Evolutionary conservation across 2,329 filamentous ascomycete species (phyloP).

Genomic region (Fusarium domesticum): DNA sequence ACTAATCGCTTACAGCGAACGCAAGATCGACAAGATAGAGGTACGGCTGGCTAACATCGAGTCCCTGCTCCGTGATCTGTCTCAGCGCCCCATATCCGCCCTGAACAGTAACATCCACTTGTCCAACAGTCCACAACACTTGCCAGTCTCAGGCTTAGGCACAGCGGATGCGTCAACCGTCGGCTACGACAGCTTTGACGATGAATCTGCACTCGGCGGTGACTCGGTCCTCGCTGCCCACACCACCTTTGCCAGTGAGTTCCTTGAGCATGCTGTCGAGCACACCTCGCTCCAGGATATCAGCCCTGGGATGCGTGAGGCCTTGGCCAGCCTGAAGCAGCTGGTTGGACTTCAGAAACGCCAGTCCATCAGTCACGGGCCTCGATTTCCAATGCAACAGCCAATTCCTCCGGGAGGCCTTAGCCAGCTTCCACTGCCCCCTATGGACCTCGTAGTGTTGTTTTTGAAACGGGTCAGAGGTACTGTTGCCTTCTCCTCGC

Average conservation of each 20-base stretch:
- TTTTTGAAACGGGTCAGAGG: slow-evolving; percentile 49
- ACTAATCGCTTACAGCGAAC: slow-evolving; percentile 40
- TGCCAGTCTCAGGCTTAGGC: slow-evolving; percentile 15
- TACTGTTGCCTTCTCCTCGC: slow-evolving; percentile 18
- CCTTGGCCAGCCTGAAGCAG: slow-evolving; percentile 49
- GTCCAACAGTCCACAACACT: slow-evolving; percentile 24
- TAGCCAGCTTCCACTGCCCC: slow-evolving; percentile 53
- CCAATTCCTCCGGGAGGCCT: slow-evolving; percentile 45
- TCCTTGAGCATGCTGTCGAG: slow-evolving; percentile 52
- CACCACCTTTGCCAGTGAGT: slow-evolving; percentile 53
- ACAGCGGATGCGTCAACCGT: slow-evolving; percentile 32
- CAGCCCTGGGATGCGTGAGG: slow-evolving; percentile 51
- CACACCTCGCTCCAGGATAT: slow-evolving; percentile 45
- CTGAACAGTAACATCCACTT: slow-evolving; percentile 22
- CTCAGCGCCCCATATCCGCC: slow-evolving; percentile 26
- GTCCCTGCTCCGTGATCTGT: slow-evolving; percentile 39
- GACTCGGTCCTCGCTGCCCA: slow-evolving; percentile 49
- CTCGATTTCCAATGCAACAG: slow-evolving; percentile 46
- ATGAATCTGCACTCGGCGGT: slow-evolving; percentile 45
- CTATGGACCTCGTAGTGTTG: slow-evolving; percentile 48
- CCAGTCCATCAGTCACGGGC: slow-evolving; percentile 39
- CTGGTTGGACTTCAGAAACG: slow-evolving; percentile 51
- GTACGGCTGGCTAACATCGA: slow-evolving; percentile 45
- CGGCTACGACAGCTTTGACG: slow-evolving; percentile 39
- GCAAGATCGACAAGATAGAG: slow-evolving; percentile 51